Base-by-base conservation (phyloP, 2,329 filamentous ascomycete species). In the Ophiostoma sp. region DNA sequence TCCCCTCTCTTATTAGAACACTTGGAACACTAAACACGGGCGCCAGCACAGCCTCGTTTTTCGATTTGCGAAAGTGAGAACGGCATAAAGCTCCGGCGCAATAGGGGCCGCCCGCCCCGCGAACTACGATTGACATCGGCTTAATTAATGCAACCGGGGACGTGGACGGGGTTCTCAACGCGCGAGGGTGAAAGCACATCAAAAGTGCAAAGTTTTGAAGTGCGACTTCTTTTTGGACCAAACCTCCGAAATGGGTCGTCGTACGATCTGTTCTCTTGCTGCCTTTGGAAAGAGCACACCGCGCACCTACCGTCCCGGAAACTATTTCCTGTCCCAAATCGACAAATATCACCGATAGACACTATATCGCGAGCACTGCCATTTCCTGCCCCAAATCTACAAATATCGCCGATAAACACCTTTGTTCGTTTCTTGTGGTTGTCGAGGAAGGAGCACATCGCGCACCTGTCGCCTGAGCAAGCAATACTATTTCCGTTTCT, bases 131-230 rank as follows among this genome's bases (percentile, higher is more conserved):
- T n/a, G 28, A 9, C 12, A 45, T 45, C 59, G 36, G 61, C 11
- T 12, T 28, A 66, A 66, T 66, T 25, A 22, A 66, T 66, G 61
- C 59, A 64, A 42, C 59, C 59, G 59, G 19, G 59, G 22, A 66
- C 61, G 36, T 36, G 36, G 22, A 45, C 22, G 61, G 61, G 5
- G 1, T 22, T 45, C 22, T 28, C 11, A 42, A 17, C 22, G 8
- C n/a, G 61, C 33, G 22, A 45, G n/a, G 36, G 36, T 22, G 8
- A 25, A 42, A 12, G 9, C 9, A 19, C 17, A 17, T 3, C 19
- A 22, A 39, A 22, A n/a, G 33, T 5, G 59, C 9, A 8, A 22
- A n/a, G 33, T 36, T 36, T 19, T n/a, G 15, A 8, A 11, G 6
- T 15, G 17, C 28, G 28, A 19, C 11, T 11, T 11, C 12, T 61